phyloP scores from a whole-genome alignment of 2,329 filamentous ascomycete species.

The Pseudohalonectria lignicola region DNA sequence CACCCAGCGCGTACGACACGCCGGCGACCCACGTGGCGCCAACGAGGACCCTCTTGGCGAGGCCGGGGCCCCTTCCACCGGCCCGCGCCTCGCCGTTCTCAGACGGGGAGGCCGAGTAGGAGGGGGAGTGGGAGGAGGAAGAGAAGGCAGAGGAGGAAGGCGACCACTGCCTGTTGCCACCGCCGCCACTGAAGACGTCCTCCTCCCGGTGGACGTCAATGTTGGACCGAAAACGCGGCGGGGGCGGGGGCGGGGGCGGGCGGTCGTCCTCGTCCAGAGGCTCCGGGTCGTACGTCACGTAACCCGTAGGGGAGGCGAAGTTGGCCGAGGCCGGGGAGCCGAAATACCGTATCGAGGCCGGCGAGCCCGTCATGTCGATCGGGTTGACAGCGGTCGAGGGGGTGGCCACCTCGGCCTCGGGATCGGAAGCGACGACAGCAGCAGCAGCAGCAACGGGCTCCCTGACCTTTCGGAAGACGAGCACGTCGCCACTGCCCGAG shows the following conservation, averaged over 20 bases:
- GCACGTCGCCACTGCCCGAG: slow-evolving; percentile 48
- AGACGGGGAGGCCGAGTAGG: too few species aligned
- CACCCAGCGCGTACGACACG: slow-evolving; percentile 45
- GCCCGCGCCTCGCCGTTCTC: background rate
- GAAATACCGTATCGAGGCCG: slow-evolving; percentile 2
- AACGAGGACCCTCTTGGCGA: slow-evolving; percentile 36
- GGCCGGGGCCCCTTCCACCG: slow-evolving; percentile 7
- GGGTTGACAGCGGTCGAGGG: slow-evolving; percentile 35
- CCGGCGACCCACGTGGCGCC: slow-evolving; percentile 44
- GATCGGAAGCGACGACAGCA: background rate
- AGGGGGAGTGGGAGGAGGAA: too few species aligned
- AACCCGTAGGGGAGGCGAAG: slow-evolving; percentile 55
- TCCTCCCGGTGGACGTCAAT: slow-evolving; percentile 34
- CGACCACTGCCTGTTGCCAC: too few species aligned
- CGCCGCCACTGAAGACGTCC: slow-evolving; percentile 31
- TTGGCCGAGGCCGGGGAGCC: slow-evolving; percentile 41
- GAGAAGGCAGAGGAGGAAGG: too few species aligned
- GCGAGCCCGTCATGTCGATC: slow-evolving; percentile 42
- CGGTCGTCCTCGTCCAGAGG: slow-evolving; percentile 16
- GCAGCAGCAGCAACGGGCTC: slow-evolving; percentile 9
- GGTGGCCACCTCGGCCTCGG: slow-evolving; percentile 6
- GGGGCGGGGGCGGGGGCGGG: slow-evolving; percentile 20
- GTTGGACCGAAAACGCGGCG: slow-evolving; percentile 24
- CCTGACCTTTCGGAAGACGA: slow-evolving; percentile 55
- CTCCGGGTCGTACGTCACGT: slow-evolving; percentile 46